These are phyloP conservation scores for Kokia cookei DNA, from an alignment of 441 rosid genomes.

Conservation along the genomic window DNA sequence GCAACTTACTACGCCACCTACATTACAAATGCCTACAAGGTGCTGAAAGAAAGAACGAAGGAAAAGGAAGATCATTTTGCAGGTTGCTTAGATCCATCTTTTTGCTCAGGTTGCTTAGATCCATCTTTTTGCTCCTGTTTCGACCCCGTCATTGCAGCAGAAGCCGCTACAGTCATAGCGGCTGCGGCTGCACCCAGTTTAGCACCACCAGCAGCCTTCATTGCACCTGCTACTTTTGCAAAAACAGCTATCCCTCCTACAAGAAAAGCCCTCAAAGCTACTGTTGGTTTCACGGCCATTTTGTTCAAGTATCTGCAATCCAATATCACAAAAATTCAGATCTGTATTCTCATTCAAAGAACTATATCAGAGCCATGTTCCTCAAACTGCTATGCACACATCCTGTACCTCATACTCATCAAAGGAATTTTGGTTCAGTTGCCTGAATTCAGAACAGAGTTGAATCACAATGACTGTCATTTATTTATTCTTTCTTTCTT, in stretches of 20 bases:
- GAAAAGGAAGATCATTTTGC: slow-evolving; percentile 28
- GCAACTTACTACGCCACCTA: slow-evolving; percentile 4
- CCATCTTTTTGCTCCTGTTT: slow-evolving; percentile 47
- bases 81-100: slow-evolving; percentile 30
- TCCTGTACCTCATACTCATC: neutral
- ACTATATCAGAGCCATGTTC: neutral
- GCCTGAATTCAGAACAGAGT: neutral
- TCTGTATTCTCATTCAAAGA: neutral
- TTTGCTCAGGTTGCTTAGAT: slow-evolving; percentile 30
- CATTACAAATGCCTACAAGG: neutral
- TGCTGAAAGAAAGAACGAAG: neutral
- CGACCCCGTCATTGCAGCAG: slow-evolving; percentile 62
- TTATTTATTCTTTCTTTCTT: too few species aligned
- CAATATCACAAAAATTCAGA: neutral
- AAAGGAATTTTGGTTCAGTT: neutral
- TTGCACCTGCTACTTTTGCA: slow-evolving; percentile 72
- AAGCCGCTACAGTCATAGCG: slow-evolving; percentile 79
- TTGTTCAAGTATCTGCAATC: slow-evolving; percentile 20
- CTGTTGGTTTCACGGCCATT: slow-evolving; percentile 85
- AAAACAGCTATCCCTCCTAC: slow-evolving; percentile 85
- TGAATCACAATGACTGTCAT: neutral
- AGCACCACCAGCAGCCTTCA: slow-evolving; percentile 95
- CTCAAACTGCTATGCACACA: neutral
- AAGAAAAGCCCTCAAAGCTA: slow-evolving; percentile 76
- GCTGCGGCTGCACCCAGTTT: slow-evolving; percentile 92